phyloP scores from a whole-genome alignment of 2,329 filamentous ascomycete species.

The Aspergillus intermedius region DNA sequence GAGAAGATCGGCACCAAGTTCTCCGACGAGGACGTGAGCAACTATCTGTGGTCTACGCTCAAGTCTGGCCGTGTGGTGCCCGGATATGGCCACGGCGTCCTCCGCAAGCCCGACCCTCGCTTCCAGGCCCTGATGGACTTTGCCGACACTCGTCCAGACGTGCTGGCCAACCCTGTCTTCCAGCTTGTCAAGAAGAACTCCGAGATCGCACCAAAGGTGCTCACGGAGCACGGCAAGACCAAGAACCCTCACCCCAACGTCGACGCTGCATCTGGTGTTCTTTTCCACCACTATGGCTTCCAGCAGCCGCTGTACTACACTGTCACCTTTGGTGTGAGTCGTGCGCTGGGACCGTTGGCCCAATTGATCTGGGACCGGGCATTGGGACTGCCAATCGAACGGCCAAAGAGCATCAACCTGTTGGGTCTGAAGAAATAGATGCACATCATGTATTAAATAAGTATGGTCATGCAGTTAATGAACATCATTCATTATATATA shows the following conservation, averaged over 20 bases:
- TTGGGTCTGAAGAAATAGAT: slow-evolving; percentile 65
- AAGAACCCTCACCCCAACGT: slow-evolving; percentile 98
- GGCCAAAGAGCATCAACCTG: slow-evolving; percentile 95
- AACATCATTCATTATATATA: no score
- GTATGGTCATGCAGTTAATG: neutral
- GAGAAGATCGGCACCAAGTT: slow-evolving; percentile 72
- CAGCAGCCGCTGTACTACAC: slow-evolving; percentile 94
- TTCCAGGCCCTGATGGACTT: slow-evolving; percentile 98
- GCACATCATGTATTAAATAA: neutral
- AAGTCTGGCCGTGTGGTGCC: slow-evolving; percentile 92
- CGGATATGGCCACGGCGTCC: slow-evolving; percentile 90
- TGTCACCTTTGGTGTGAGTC: slow-evolving; percentile 60
- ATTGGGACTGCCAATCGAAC: slow-evolving; percentile 88
- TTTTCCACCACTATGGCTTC: slow-evolving; percentile 98
- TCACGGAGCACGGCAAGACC: slow-evolving; percentile 95
- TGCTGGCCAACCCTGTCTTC: slow-evolving; percentile 83
- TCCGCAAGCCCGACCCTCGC: slow-evolving; percentile 92
- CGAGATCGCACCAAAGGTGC: slow-evolving; percentile 79
- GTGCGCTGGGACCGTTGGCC: slow-evolving; percentile 75
- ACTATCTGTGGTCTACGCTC: slow-evolving; percentile 88
- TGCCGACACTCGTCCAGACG: slow-evolving; percentile 74
- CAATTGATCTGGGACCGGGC: slow-evolving; percentile 96
- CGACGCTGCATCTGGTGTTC: slow-evolving; percentile 82
- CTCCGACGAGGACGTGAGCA: slow-evolving; percentile 72
- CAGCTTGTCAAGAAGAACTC: slow-evolving; percentile 90